Evolutionary conservation across 176 grass and related monocot genomes (phyloP).

Genomic region (Oryza officinalis): DNA sequence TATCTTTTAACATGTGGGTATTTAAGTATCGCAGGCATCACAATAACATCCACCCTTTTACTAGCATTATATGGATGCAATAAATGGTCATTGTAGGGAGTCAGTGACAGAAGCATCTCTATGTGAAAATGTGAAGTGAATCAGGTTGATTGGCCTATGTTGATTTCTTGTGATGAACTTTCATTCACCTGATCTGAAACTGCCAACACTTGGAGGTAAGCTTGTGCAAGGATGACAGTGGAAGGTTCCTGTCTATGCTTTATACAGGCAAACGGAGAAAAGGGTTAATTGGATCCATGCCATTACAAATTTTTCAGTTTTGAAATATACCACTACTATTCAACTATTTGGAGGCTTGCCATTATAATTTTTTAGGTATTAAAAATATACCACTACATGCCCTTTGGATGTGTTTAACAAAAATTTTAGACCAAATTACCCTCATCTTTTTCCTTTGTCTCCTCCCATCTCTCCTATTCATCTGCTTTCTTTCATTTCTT

Average conservation of each 20-base stretch:
- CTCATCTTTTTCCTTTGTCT: too few relatives aligned
- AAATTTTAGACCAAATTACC: too few relatives aligned
- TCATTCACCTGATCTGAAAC: conserved; percentile 9
- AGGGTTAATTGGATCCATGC: too few relatives aligned
- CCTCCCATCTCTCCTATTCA: too few relatives aligned
- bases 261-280: neutral
- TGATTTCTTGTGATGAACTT: conserved; percentile 12
- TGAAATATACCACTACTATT: too few relatives aligned
- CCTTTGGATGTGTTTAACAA: too few relatives aligned
- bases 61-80: neutral
- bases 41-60: neutral
- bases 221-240: neutral
- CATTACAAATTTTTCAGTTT: too few relatives aligned
- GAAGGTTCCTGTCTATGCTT: conserved; percentile 13
- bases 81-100: neutral
- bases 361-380: too few relatives aligned
- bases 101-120: neutral
- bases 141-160: neutral
- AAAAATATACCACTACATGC: too few relatives aligned
- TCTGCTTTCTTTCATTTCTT: too few relatives aligned
- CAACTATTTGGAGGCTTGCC: too few relatives aligned
- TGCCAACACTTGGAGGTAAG: neutral
- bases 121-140: conserved; percentile 15
- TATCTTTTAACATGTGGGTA: neutral
- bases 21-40: neutral